Percentiles rank a stretch among this genome's conserved stretches.
phyloP scores from a whole-genome alignment of 768 basidiomycete species.

The Russula earlei region DNA sequence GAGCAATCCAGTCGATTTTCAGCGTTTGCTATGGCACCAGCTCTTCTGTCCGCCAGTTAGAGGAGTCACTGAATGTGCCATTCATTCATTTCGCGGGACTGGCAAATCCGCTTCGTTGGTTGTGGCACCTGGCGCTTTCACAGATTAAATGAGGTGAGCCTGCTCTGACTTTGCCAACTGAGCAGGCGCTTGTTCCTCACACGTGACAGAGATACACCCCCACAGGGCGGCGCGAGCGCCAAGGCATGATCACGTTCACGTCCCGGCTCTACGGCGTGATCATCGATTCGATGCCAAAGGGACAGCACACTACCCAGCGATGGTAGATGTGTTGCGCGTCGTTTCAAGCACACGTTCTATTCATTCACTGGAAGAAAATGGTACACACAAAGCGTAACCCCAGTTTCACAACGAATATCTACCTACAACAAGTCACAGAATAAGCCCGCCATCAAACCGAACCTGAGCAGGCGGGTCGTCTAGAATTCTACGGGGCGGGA shows the following conservation, averaged over 20 bases:
- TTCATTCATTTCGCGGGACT: no score
- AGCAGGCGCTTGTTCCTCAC: neutral
- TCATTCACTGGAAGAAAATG: neutral
- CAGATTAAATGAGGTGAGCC: neutral
- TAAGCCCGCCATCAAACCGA: neutral
- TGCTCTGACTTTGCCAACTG: neutral
- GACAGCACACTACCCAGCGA: no score
- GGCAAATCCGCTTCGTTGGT: no score
- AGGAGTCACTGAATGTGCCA: no score
- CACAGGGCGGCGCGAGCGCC: slow-evolving; percentile 8
- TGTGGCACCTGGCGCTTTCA: neutral
- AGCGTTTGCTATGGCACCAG: no score
- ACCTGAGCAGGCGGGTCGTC: neutral
- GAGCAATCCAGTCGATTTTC: no score
- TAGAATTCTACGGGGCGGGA: no score
- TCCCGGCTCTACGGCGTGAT: slow-evolving; percentile 7
- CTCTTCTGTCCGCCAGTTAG: no score
- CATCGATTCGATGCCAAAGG: neutral
- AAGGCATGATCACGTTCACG: neutral
- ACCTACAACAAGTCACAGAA: no score
- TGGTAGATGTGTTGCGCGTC: no score
- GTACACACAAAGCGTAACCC: neutral
- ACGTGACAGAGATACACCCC: neutral
- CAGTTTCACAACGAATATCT: neutral
- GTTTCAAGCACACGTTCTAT: neutral